Base-by-base conservation (phyloP, 306 rosid genomes). In the Crotalaria pallida region DNA sequence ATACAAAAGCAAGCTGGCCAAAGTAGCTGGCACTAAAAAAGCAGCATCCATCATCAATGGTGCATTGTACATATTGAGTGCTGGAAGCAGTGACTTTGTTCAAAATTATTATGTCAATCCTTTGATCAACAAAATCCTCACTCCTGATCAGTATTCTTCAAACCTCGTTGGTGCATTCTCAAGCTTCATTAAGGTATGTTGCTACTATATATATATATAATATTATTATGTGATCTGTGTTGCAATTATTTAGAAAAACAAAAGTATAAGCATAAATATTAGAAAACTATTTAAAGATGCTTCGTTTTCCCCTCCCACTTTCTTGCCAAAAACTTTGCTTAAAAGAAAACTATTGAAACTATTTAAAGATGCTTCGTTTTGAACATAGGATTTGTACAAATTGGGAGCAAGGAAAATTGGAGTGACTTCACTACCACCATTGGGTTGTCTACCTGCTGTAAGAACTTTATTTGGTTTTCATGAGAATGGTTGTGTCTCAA, bases 81-180 rank as follows among this genome's bases (percentile, higher is more conserved):
- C 88, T 65, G 96, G 97, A 1, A 89, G 79, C 27, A 84, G 91
- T 64, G 97, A 92, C 80, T 89, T 82, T 73, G 71, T 88, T 40
- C 97, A 89, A 81, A 89, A 92, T 71, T 92, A 92, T 65, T 92
- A 92, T 65, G 80, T 85, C 77, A 92, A 89, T 78, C 94, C 97
- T 56, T 67, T 58, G 19, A 1, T 89, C 55, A 85, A 84, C 81
- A 82, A 60, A 59, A 65, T 13, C 82, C 83, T 74, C 80, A 85
- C 94, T 48, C 80, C 89, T 27, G 94, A 89, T 44, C 84, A 87
- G 80, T 92, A 92, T 22, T 69, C 79, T 12, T 33, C 80, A 5
- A 17, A 49, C 73, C 94, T 92, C 55, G 66, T 88, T 22, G 80
- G 74, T 41, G 31, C 79, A 45, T 87, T 92, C 84, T 36, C 72